A percentile compares a stretch with the other conserved stretches of the same genome.
phyloP scores from a whole-genome alignment of 2,329 filamentous ascomycete genomes.

The Colletotrichum coccodes region DNA sequence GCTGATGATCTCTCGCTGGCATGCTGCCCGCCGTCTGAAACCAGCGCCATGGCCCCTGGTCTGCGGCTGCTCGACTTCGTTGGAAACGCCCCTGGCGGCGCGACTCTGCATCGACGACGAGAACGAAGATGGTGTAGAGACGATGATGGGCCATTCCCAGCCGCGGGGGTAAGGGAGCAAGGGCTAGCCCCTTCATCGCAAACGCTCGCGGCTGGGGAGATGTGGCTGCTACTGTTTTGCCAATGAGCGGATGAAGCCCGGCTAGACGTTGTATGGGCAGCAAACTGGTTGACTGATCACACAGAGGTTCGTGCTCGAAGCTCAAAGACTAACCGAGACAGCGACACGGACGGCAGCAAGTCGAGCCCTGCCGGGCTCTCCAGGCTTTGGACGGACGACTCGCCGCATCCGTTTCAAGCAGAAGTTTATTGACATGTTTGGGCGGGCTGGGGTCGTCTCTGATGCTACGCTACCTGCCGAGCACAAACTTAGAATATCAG shows the following conservation, averaged over 20 bases:
- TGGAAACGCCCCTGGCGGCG: not conserved
- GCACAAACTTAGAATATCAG: not conserved
- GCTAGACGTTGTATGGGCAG: not conserved
- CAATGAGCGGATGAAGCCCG: not conserved
- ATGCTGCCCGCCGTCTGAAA: slow-evolving; percentile 15
- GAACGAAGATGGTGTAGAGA: not conserved
- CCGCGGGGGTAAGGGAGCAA: not conserved
- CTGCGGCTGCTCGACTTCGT: not conserved
- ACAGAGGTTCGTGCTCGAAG: slow-evolving; percentile 16
- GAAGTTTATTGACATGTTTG: slow-evolving; percentile 20
- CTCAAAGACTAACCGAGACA: not conserved
- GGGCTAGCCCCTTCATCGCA: not conserved
- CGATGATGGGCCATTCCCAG: not conserved
- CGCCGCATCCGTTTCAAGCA: slow-evolving; percentile 21
- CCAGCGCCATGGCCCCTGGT: slow-evolving; percentile 6
- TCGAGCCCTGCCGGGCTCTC: not conserved
- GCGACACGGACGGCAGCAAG: not conserved
- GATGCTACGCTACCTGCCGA: not conserved
- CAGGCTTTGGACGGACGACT: slow-evolving; percentile 1
- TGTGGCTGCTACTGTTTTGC: not conserved
- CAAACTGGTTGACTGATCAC: not conserved
- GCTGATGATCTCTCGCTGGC: not conserved
- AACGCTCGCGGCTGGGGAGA: not conserved
- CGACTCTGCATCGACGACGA: not conserved
- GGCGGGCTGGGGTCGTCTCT: not conserved